phyloP scores from a whole-genome alignment of 768 basidiomycete species.

The Leccinum longicurvipes region DNA sequence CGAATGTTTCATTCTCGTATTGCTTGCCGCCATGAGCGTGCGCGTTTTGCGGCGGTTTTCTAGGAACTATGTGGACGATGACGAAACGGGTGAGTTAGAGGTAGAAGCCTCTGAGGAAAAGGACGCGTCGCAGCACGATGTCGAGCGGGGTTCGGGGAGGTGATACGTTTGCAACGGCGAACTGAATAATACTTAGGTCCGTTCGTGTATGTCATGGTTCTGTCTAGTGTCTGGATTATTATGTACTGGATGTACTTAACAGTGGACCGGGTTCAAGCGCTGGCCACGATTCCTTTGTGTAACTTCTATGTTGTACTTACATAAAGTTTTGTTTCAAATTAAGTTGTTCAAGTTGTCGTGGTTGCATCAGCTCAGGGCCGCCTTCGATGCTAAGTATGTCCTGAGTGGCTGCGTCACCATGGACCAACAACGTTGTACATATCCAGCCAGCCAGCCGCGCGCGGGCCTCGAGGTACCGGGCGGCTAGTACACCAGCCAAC shows the following conservation, averaged over 20 bases:
- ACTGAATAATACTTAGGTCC: not conserved
- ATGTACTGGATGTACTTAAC: not conserved
- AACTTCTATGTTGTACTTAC: too few relatives aligned
- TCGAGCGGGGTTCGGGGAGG: not conserved
- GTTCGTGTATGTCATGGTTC: not conserved
- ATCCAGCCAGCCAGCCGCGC: not conserved
- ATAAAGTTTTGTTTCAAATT: too few relatives aligned
- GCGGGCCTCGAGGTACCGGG: not conserved
- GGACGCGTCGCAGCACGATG: not conserved
- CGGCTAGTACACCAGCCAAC: not conserved
- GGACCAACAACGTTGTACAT: constrained; percentile 7
- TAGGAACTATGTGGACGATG: not conserved
- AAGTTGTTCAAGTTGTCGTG: not conserved
- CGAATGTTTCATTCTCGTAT: constrained; percentile 7
- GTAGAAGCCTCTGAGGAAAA: not conserved
- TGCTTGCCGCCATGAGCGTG: not conserved
- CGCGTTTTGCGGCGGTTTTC: constrained; percentile 3
- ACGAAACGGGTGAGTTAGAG: not conserved
- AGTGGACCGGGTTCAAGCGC: too few relatives aligned
- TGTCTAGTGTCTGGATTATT: not conserved
- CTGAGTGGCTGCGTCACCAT: not conserved
- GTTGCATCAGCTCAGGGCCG: not conserved
- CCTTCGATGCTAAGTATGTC: not conserved
- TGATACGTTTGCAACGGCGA: not conserved
- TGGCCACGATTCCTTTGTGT: too few relatives aligned